phyloP scores from a whole-genome alignment of 768 basidiomycete species.

The Trametes coccinea region DNA sequence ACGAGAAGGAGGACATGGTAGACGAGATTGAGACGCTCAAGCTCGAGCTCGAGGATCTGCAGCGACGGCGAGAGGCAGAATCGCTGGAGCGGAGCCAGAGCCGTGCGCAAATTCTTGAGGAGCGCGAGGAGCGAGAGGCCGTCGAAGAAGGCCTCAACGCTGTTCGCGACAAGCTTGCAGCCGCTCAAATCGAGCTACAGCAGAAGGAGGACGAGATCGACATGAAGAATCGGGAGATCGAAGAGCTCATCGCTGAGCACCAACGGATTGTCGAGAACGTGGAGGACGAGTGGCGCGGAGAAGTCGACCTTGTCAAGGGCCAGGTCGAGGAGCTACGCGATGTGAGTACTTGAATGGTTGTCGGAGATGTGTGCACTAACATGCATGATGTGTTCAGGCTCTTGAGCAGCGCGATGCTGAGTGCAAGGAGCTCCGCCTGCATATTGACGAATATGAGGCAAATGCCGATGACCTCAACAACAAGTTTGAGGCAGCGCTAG shows the following conservation, averaged over 20 bases:
- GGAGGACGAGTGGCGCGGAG: constrained; percentile 85
- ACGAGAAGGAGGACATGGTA: constrained; percentile 69
- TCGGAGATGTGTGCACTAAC: background rate
- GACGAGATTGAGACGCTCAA: constrained; percentile 66
- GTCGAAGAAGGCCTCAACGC: constrained; percentile 80
- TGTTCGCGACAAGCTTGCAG: constrained; percentile 74
- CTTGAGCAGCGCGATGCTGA: constrained; percentile 80
- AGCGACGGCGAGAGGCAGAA: constrained; percentile 62
- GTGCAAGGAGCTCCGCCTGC: constrained; percentile 69
- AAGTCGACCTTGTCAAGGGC: constrained; percentile 76
- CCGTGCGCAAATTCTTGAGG: constrained; percentile 68
- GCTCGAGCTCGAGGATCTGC: constrained; percentile 66
- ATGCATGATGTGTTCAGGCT: constrained; percentile 42
- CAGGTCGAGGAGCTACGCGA: constrained; percentile 81
- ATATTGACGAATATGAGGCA: constrained; percentile 73
- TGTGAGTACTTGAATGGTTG: constrained; percentile 40
- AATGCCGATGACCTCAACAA: constrained; percentile 66
- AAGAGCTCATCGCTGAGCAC: constrained; percentile 76
- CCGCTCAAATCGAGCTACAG: constrained; percentile 78
- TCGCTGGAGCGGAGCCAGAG: constrained; percentile 71
- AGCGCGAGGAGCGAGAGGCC: constrained; percentile 71
- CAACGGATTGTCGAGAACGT: constrained; percentile 69
- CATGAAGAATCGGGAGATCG: constrained; percentile 72
- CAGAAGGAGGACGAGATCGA: constrained; percentile 88
- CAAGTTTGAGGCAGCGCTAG: constrained; percentile 74